phyloP scores from a whole-genome alignment of 768 basidiomycete genomes.

The Lyophyllum shimeji region DNA sequence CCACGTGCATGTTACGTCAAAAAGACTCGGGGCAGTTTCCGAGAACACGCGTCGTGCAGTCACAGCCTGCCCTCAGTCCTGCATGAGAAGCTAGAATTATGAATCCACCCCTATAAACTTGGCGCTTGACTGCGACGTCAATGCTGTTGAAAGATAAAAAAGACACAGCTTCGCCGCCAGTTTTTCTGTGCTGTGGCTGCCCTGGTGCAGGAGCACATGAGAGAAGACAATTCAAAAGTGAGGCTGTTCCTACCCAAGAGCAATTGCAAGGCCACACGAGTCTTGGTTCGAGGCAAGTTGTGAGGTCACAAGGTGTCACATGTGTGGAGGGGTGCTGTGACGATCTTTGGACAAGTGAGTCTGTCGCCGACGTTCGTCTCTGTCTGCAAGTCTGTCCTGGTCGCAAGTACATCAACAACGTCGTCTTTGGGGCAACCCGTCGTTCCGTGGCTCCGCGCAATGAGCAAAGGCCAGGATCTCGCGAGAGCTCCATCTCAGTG shows the following conservation, averaged over 20 bases:
- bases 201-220: too few species aligned
- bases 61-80: too few species aligned
- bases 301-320: conserved; percentile 14
- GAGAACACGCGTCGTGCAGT: too few species aligned
- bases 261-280: background rate
- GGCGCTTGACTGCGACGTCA: too few species aligned
- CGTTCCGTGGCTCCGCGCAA: conserved; percentile 17
- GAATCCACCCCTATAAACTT: too few species aligned
- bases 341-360: conserved; percentile 12
- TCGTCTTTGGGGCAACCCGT: background rate
- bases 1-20: background rate
- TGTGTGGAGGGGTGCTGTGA: conserved; percentile 7
- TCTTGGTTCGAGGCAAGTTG: background rate
- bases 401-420: background rate
- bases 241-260: background rate
- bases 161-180: too few species aligned
- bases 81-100: too few species aligned
- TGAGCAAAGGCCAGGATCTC: conserved; percentile 40
- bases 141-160: too few species aligned
- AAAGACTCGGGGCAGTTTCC: too few species aligned
- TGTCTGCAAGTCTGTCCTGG: conserved; percentile 1
- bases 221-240: background rate
- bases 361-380: conserved; percentile 12
- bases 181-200: too few species aligned
- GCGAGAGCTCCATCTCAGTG: conserved; percentile 33